A percentile compares a stretch with the other conserved stretches of the same genome.
phyloP scores from a whole-genome alignment of 371 early-diverging fungal genomes.

The Mucor piriformis region DNA sequence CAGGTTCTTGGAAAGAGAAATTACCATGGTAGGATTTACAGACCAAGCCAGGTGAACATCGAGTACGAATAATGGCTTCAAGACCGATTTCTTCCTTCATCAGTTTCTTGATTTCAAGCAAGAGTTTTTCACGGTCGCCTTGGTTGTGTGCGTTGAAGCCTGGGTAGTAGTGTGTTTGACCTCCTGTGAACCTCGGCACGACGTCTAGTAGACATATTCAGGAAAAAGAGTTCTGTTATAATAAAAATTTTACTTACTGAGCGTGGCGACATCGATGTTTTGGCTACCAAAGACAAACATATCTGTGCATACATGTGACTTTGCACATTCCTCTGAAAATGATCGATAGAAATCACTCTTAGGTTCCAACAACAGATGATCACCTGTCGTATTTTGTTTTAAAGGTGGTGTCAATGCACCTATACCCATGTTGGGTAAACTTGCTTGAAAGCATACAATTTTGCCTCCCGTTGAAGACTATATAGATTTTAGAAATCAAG shows the following conservation, averaged over 20 bases:
- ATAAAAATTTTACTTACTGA: conserved; percentile 62
- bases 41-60: conserved; percentile 77
- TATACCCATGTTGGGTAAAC: conserved; percentile 68
- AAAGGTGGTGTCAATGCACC: conserved; percentile 55
- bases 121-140: conserved; percentile 69
- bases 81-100: conserved; percentile 72
- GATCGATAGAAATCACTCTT: conserved; percentile 76
- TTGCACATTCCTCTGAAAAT: conserved; percentile 78
- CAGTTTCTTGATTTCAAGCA: conserved; percentile 69
- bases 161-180: conserved; percentile 83
- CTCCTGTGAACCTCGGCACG: conserved; percentile 84
- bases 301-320: conserved; percentile 80
- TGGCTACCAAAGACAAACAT: conserved; percentile 78
- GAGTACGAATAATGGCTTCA: conserved; percentile 89
- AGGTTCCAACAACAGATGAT: conserved; percentile 63
- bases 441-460: conserved; percentile 69
- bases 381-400: conserved; percentile 60
- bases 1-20: conserved; percentile 81
- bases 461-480: conserved; percentile 81
- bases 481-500: too few species aligned
- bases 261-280: conserved; percentile 80
- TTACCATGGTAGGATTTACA: conserved; percentile 87
- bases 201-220: conserved; percentile 59
- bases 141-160: conserved; percentile 70
- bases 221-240: too few species aligned